Base-by-base conservation (phyloP, 352 stramenopile genomes). In the Globisporangium irregulare region DNA sequence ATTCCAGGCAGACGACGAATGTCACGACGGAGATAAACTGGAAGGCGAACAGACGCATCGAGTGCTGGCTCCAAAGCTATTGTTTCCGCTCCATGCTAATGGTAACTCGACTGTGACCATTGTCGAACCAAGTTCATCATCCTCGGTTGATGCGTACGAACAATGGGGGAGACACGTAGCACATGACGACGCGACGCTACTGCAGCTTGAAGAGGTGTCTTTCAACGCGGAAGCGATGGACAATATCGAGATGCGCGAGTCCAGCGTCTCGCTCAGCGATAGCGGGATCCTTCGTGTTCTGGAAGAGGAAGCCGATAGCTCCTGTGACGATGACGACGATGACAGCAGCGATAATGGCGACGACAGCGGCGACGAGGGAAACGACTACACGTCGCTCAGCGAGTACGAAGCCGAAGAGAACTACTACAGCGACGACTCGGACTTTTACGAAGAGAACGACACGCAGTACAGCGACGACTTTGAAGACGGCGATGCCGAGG, bases 401-500 rank as follows among this genome's bases (percentile, higher is more conserved):
- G 82, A 91, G 36, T 92, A 90, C 71, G 87, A 90, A 27, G 83
- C 78, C 0, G 84, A 93, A 64, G 87, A 94, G 61, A 94, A 93
- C 68, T 93, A 90, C 68, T 94, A 94, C 77, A 93, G 83, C 58
- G 85, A 93, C 62, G 80, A 89, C 70, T 91, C 83, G 46, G 85
- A 92, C 55, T 86, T 89, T 68, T 84, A 84, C 36, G 82, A 86
- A 36, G 79, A 88, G 29, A 84, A 86, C 62, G 82, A 84, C 6
- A 86, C 78, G 6, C 82, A 89, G 58, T 92, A 92, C 74, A 94
- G 85, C 70, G 85, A 94, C 38, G 87, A 94, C 63, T 93, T 92
- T 67, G 87, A 94, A 61, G 83, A 92, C 58, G 68, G 75, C 0
- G 85, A 93, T 43, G 85, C 84, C 24, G 87, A 94, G 66, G 71